Base-by-base conservation (phyloP, 352 stramenopile species). In the Phytophthora aleatoria region DNA sequence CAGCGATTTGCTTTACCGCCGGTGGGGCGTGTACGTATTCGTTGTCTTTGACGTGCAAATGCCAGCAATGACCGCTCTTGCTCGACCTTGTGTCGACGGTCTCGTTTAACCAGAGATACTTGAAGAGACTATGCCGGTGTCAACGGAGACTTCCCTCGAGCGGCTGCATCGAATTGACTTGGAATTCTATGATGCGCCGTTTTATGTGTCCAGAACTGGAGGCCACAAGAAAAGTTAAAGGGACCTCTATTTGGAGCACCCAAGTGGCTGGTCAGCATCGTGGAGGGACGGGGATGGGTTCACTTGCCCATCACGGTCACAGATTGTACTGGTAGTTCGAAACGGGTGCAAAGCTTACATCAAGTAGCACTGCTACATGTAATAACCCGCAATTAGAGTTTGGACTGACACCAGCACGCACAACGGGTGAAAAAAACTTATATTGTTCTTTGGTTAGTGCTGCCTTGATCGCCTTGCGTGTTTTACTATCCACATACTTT, bases 181-280 rank as follows among this genome's bases (percentile, higher is more conserved):
- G 52, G 2, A 26, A 51, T 59, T 69, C 30, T 64, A 64, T 54
- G 36, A 15, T 24, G 1, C 13, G 11, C 47, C 31, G 2, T 28
- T 43, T 44, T 53, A 45, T 58, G 57, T 6, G 26, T 58, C 48
- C 28, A 58, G 30, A 61, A 50, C 43, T 50, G 24, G n/a, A 52
- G 35, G 24, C 62, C 62, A 70, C 62, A 70, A 70, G 62, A 70
- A 70, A 57, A 45, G 39, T 57, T 45, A n/a, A 5, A 42, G 27
- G 28, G 28, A n/a, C 10, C 50, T 38, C 36, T 48, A 48, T 48
- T 57, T 3, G 50, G 24, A 28, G 13, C 45, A 50, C 6, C 47
- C 31, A 61, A 41, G 24, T 47, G 58, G 49, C 57, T 66, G 58
- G 58, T 31, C 42, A 58, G 47, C 26, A 49, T 41, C 15, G 20